Evolutionary conservation across 345 rosid genomes (phyloP).

Genomic region (Gossypium arboreum): DNA sequence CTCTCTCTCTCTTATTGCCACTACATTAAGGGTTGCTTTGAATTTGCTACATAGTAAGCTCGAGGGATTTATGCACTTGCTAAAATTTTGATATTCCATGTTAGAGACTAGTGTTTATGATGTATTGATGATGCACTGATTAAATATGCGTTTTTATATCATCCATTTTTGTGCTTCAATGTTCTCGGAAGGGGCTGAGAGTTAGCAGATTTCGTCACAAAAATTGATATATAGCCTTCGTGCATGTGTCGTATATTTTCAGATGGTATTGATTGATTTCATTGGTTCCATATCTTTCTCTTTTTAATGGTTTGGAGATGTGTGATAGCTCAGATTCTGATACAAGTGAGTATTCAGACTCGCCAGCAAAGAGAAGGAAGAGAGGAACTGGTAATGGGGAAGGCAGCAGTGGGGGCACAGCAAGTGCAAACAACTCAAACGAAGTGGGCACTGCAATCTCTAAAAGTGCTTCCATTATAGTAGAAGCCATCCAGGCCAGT

Average conservation of each 20-base stretch:
- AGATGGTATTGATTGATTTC: constrained; percentile 28
- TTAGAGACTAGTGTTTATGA: background rate
- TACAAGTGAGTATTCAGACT: constrained; percentile 65
- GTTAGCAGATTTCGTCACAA: constrained; percentile 3
- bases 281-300: constrained; percentile 19
- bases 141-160: background rate
- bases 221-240: background rate
- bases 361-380: constrained; percentile 63
- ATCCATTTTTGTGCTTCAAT: constrained; percentile 3
- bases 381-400: constrained; percentile 27
- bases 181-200: background rate
- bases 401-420: constrained; percentile 27
- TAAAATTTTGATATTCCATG: background rate
- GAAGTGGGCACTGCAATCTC: constrained; percentile 56
- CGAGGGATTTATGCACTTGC: too few relatives aligned
- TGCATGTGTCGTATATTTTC: background rate
- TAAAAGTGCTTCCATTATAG: constrained; percentile 65
- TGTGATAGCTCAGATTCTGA: constrained; percentile 68
- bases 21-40: background rate
- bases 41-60: background rate
- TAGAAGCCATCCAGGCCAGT: constrained; percentile 63
- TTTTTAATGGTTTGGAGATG: constrained; percentile 38
- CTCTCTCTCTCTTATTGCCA: constrained; percentile 3
- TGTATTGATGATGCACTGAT: background rate
- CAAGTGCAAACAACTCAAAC: constrained; percentile 27